Evolutionary conservation across 2,329 filamentous ascomycete species (phyloP), one percentile per base, ranked within the genome.

Genomic region (Scytalidium sp.): DNA sequence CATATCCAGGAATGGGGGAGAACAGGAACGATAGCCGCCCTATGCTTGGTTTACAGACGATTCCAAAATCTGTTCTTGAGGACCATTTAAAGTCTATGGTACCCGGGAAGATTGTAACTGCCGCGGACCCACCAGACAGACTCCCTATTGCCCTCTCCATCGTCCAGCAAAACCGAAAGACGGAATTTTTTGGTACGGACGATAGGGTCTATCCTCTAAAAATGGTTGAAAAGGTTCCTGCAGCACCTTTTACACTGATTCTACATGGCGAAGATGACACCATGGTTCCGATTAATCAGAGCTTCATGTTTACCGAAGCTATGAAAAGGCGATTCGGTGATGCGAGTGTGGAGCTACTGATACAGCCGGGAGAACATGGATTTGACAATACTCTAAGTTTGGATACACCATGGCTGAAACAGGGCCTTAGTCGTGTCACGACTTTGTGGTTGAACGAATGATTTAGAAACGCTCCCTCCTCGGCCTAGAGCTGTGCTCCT

Each of bases 241-340:
- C 19, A 15, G 42, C 49, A 5, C 58, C 58, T 6, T 56, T 46
- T 40, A 45, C 55, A 21, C 53, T 51, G 15, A 5, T 53, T 2
- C 32, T 56, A n/a, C 55, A 60, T 54, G 56, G 58, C 3, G 51
- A 17, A 5, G 50, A 55, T 3, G 58, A 60, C 41, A 47, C 41
- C 19, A 56, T 52, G 32, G 57, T 60, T 7, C 59, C 57, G 3
- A 45, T 29, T 25, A 47, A 51, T 15, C 44, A 56, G 17, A 46
- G 43, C 1, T 43, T 32, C 3, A 45, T 46, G 20, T 61, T 60
- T 49, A 45, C 52, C 4, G 49, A 46, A 9, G 40, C 21, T 3
- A 55, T 50, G 50, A 47, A 51, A 19, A 36, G 32, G 21, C 57
- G 51, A 36, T 56, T 61, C 50, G 54, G 57, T 9, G 22, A 43